These are phyloP conservation scores for Aspergillus spinulosporus DNA, from an alignment of 2,329 filamentous ascomycete genomes.

Conservation along the genomic window DNA sequence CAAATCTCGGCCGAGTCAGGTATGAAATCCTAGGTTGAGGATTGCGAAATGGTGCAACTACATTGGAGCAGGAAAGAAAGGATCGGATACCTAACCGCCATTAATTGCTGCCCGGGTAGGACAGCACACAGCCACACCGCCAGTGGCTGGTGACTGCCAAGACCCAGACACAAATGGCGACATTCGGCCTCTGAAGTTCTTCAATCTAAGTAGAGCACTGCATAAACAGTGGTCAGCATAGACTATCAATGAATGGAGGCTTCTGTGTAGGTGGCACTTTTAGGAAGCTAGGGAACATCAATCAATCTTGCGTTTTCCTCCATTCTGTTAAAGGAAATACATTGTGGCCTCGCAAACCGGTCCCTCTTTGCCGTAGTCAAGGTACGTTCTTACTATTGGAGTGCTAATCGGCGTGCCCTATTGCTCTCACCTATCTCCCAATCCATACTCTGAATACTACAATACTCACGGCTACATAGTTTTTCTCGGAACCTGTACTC, in stretches of 20 bases:
- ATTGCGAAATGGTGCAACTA: too few relatives aligned
- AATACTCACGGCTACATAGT: constrained; percentile 14
- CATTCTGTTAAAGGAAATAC: constrained; percentile 12
- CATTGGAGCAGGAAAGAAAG: too few relatives aligned
- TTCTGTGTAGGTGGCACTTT: constrained; percentile 13
- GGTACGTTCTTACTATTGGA: constrained; percentile 13
- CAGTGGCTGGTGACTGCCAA: constrained; percentile 13
- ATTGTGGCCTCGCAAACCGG: not conserved
- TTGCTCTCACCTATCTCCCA: too few relatives aligned
- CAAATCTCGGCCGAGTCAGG: too few relatives aligned
- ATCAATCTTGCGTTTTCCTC: constrained; percentile 15
- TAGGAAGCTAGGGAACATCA: constrained; percentile 20
- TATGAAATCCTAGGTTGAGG: too few relatives aligned
- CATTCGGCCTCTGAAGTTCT: not conserved
- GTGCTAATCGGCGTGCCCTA: too few relatives aligned
- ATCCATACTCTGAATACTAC: too few relatives aligned
- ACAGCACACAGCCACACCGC: constrained; percentile 4
- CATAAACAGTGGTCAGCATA: not conserved
- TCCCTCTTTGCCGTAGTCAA: constrained; percentile 2
- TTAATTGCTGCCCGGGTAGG: not conserved
- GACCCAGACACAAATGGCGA: constrained; percentile 10
- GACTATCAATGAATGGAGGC: constrained; percentile 23
- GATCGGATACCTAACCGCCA: not conserved
- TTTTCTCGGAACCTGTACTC: constrained; percentile 8
- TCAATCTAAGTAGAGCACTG: not conserved